Evolutionary conservation across 2,329 filamentous ascomycete genomes (phyloP).

Genomic region (Alternaria metachromatica): DNA sequence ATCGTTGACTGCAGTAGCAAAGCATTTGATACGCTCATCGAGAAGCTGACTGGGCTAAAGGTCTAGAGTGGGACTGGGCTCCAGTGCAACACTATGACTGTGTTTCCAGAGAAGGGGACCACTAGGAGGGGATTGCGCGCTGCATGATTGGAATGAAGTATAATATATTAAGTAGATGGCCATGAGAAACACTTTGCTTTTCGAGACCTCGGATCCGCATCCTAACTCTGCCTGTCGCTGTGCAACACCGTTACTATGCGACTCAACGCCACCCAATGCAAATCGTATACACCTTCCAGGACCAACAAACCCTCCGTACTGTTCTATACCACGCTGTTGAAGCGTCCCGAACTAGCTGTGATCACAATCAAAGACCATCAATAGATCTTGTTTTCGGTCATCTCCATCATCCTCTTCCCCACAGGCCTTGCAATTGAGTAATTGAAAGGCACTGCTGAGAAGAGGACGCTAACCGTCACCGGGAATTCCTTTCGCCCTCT

Average conservation of each 20-base stretch:
- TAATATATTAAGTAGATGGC: neutral
- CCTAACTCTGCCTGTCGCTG: neutral
- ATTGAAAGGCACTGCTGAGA: slow-evolving; percentile 27
- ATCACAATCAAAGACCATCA: neutral
- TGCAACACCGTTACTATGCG: neutral
- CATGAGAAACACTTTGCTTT: neutral
- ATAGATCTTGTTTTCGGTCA: neutral
- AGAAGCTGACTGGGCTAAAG: slow-evolving; percentile 10
- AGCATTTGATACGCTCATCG: slow-evolving; percentile 15
- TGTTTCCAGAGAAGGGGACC: neutral
- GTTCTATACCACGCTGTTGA: neutral
- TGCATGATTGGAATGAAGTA: neutral
- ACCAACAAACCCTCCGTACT: neutral
- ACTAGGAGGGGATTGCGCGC: neutral
- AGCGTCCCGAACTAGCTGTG: neutral
- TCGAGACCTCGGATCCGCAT: neutral
- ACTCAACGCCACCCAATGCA: slow-evolving; percentile 1
- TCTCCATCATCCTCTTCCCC: slow-evolving; percentile 32
- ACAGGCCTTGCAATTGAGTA: slow-evolving; percentile 30
- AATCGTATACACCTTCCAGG: neutral
- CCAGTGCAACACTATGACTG: neutral
- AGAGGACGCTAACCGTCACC: slow-evolving; percentile 39
- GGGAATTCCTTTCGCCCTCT: neutral
- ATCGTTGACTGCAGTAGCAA: slow-evolving; percentile 8
- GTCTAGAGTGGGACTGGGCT: neutral